These are phyloP conservation scores for Stylosanthes scabra DNA, from an alignment of 331 rosid genomes.

Conservation along the genomic window DNA sequence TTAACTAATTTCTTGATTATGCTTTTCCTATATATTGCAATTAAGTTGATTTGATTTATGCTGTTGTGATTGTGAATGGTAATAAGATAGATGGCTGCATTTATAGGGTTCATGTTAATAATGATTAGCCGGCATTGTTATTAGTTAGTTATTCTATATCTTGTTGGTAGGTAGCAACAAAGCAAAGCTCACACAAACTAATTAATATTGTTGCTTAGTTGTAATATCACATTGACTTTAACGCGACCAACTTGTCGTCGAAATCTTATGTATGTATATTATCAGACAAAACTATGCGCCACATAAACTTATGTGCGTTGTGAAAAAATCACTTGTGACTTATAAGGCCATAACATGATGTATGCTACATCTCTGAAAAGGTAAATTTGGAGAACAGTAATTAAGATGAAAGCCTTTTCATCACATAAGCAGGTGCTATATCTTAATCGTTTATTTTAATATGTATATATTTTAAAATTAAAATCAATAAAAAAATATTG, in stretches of 20 bases:
- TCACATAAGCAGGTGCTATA: no score
- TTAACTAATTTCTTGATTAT: neutral
- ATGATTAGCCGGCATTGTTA: conserved; percentile 31
- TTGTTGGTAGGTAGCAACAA: neutral
- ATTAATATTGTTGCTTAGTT: conserved; percentile 2
- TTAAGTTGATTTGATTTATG: neutral
- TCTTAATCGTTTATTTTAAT: no score
- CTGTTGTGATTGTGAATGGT: no score
- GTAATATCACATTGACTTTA: neutral
- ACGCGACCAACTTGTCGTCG: neutral
- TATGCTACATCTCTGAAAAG: no score
- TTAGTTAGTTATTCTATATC: no score
- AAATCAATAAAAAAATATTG: no score
- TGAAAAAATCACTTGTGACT: no score
- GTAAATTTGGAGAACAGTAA: no score
- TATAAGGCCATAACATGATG: no score
- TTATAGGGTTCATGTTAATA: conserved; percentile 31
- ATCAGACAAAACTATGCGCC: neutral
- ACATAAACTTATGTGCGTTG: neutral
- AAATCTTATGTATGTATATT: neutral
- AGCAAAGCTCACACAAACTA: neutral
- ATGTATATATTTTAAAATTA: no score
- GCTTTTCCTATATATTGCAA: neutral
- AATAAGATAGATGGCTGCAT: neutral
- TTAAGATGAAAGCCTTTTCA: no score